These are phyloP conservation scores for Wickerhamomyces mucosus DNA, from an alignment of 805 yeast species.

Conservation along the genomic window DNA sequence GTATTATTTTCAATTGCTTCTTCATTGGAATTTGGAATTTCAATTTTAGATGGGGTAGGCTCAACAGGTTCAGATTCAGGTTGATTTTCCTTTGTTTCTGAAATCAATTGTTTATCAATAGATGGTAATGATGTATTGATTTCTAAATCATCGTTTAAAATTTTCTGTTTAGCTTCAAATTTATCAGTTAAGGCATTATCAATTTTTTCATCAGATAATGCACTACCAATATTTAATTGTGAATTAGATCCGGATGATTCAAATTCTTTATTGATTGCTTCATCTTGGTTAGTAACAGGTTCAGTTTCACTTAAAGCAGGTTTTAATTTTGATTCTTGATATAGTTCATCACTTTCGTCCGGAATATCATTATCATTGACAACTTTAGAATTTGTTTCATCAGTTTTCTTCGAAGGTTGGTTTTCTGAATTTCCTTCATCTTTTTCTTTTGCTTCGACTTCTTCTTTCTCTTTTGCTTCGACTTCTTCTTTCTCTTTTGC, in stretches of 20 bases:
- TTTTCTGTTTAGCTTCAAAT: neutral
- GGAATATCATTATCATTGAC: constrained; percentile 1
- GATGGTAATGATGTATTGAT: neutral
- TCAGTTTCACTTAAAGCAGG: neutral
- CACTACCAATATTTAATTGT: neutral
- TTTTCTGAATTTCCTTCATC: neutral
- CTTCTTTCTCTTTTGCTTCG: neutral
- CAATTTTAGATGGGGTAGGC: no score
- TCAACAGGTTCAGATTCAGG: no score
- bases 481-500: constrained; percentile 1
- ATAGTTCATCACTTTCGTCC: neutral
- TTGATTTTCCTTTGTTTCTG: no score
- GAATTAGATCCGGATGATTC: neutral
- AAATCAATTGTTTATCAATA: neutral
- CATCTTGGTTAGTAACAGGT: neutral
- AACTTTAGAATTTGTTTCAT: constrained; percentile 1
- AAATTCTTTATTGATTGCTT: neutral
- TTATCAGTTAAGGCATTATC: neutral
- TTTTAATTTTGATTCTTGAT: neutral
- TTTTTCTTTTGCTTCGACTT: neutral
- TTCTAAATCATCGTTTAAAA: neutral
- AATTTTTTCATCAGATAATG: neutral
- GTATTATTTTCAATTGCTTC: no score
- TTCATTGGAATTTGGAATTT: constrained; percentile 1
- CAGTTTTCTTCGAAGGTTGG: constrained; percentile 3